Percentiles rank a stretch among this genome's conserved stretches.
phyloP scores from a whole-genome alignment of 768 basidiomycete genomes.

The Serendipita sp. region DNA sequence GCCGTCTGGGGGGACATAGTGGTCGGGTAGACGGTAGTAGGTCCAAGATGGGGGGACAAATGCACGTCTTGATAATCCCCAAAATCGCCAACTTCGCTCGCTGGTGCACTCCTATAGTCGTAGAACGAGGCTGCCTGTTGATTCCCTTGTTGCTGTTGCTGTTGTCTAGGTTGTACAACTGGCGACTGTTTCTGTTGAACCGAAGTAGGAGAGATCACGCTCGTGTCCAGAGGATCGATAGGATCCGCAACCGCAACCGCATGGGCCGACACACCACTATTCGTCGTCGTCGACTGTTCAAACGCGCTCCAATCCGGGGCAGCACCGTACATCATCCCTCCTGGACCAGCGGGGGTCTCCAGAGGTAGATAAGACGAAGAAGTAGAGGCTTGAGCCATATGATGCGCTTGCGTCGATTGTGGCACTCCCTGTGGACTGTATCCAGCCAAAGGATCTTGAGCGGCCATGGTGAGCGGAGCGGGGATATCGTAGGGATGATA shows the following conservation, averaged over 20 bases:
- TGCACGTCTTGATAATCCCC: not conserved
- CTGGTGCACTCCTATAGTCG: not conserved
- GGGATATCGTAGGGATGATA: not conserved
- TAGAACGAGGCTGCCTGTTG: not conserved
- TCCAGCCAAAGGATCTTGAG: not conserved
- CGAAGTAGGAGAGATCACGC: not conserved
- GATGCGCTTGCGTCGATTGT: not conserved
- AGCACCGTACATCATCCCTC: not conserved
- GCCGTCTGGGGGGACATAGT: too few species aligned
- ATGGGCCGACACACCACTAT: not conserved
- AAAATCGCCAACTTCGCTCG: not conserved
- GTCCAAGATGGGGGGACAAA: not conserved
- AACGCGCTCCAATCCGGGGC: slow-evolving; percentile 1
- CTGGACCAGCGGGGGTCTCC: not conserved
- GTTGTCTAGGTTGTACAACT: not conserved
- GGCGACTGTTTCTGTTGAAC: not conserved
- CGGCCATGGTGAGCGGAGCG: not conserved
- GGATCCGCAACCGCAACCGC: not conserved
- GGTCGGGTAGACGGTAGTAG: not conserved
- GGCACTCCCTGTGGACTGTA: too few species aligned
- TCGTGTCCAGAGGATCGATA: not conserved
- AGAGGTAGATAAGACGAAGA: not conserved
- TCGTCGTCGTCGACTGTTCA: not conserved
- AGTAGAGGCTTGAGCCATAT: not conserved
- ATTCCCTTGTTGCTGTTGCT: not conserved